phyloP scores from a whole-genome alignment of 2,329 filamentous ascomycete genomes.

The Colletotrichum sp. region DNA sequence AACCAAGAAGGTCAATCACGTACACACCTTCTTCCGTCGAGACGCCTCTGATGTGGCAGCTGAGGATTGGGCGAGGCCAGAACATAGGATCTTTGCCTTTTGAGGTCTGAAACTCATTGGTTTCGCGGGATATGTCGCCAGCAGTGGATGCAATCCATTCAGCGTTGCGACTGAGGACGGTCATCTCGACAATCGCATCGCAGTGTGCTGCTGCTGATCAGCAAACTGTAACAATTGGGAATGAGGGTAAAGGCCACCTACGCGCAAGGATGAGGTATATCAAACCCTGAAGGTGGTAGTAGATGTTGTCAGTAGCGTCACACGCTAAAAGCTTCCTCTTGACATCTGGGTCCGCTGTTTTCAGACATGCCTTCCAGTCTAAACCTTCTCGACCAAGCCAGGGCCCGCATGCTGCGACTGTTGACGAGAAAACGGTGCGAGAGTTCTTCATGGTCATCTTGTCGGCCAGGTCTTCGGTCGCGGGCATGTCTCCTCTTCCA shows the following conservation, averaged over 20 bases:
- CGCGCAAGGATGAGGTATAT: constrained; percentile 1
- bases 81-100: constrained; percentile 23
- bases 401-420: neutral
- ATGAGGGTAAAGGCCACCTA: neutral
- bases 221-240: neutral
- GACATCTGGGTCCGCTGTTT: neutral
- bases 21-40: neutral
- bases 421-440: neutral
- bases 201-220: constrained; percentile 3
- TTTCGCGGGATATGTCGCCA: neutral
- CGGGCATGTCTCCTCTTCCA: neutral
- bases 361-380: neutral
- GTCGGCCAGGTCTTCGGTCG: neutral
- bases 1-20: constrained; percentile 16
- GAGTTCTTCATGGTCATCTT: neutral
- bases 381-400: constrained; percentile 2
- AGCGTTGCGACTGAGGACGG: constrained; percentile 17
- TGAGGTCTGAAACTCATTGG: neutral
- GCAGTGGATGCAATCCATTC: neutral
- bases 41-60: neutral
- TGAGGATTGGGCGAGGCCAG: constrained; percentile 21
- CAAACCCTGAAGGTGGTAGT: constrained; percentile 11
- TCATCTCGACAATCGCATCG: constrained; percentile 8
- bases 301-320: constrained; percentile 13
- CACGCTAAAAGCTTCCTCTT: neutral